Evolutionary conservation across 495 filamentous ascomycete species (phyloP).

Genomic region (Hypoxylon lenormandii): DNA sequence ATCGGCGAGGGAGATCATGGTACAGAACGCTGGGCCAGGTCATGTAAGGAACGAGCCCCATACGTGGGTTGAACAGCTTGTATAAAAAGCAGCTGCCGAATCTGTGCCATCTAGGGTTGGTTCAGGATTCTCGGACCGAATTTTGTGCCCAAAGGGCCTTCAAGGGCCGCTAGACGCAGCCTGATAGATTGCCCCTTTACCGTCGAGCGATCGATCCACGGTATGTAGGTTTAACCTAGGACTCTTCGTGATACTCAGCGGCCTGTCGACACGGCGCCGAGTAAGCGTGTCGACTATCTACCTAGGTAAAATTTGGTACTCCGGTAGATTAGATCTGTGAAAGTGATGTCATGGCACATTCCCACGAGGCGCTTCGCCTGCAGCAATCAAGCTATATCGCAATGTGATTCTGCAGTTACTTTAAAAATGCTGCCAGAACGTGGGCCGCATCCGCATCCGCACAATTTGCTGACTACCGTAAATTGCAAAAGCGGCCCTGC

Average conservation of each 20-base stretch:
- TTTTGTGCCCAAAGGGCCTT: conserved; percentile 35
- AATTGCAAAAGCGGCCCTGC: neutral
- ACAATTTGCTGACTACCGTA: conserved; percentile 8
- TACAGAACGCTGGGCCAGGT: conserved; percentile 28
- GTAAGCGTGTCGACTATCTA: conserved; percentile 9
- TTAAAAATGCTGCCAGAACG: conserved; percentile 10
- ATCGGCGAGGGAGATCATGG: conserved; percentile 41
- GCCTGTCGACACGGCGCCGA: conserved; percentile 12
- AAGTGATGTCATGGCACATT: conserved; percentile 24
- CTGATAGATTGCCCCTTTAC: conserved; percentile 35
- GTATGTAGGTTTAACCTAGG: conserved; percentile 16
- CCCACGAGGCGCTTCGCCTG: conserved; percentile 7
- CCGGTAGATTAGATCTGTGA: conserved; percentile 2
- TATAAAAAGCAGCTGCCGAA: conserved; percentile 35
- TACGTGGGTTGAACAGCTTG: conserved; percentile 23
- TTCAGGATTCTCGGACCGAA: conserved; percentile 43
- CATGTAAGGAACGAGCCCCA: conserved; percentile 43
- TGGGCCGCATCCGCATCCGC: conserved; percentile 1
- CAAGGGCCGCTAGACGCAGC: conserved; percentile 13
- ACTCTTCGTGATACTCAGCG: conserved; percentile 15
- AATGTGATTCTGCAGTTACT: conserved; percentile 23
- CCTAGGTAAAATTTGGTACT: neutral
- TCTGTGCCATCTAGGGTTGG: conserved; percentile 30
- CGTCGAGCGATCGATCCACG: conserved; percentile 11
- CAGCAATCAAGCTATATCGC: conserved; percentile 21